phyloP scores from a whole-genome alignment of 208 protist species.

The Trypanosoma lewisi region DNA sequence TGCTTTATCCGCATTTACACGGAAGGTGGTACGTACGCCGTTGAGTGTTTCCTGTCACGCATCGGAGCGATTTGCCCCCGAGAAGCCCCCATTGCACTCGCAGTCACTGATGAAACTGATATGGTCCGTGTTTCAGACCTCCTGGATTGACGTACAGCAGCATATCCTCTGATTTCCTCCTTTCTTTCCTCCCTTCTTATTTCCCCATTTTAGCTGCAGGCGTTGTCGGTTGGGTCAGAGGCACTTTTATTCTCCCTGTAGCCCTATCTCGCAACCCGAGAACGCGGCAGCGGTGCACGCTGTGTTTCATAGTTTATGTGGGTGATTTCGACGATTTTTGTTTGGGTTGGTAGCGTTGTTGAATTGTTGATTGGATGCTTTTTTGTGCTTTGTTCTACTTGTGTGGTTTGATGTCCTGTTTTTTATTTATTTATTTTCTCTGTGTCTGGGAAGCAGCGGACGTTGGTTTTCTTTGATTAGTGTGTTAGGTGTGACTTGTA shows the following conservation, averaged over 20 bases:
- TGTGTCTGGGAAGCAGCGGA: neutral
- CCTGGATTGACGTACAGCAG: slow-evolving; percentile 55
- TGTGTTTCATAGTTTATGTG: neutral
- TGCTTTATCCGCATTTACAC: neutral
- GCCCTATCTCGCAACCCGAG: slow-evolving; percentile 51
- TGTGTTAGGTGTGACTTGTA: neutral
- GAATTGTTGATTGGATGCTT: too few relatives aligned
- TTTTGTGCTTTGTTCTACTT: slow-evolving; percentile 10
- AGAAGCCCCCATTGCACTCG: neutral
- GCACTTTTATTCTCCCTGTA: slow-evolving; percentile 13
- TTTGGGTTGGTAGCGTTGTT: too few relatives aligned
- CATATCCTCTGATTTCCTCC: slow-evolving; percentile 56
- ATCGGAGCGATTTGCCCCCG: slow-evolving; percentile 24
- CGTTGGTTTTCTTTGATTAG: slow-evolving; percentile 13
- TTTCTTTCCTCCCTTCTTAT: neutral
- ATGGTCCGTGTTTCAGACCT: slow-evolving; percentile 81
- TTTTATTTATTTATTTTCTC: too few relatives aligned
- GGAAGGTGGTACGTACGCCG: slow-evolving; percentile 16
- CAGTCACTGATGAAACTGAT: slow-evolving; percentile 60
- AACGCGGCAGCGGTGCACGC: neutral
- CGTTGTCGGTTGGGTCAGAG: slow-evolving; percentile 45
- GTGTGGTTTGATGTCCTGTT: slow-evolving; percentile 5
- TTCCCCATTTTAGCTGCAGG: slow-evolving; percentile 1
- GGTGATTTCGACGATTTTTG: too few relatives aligned
- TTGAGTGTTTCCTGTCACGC: slow-evolving; percentile 6